phyloP scores from a whole-genome alignment of 768 basidiomycete species.

The Psilocybe azurescens region DNA sequence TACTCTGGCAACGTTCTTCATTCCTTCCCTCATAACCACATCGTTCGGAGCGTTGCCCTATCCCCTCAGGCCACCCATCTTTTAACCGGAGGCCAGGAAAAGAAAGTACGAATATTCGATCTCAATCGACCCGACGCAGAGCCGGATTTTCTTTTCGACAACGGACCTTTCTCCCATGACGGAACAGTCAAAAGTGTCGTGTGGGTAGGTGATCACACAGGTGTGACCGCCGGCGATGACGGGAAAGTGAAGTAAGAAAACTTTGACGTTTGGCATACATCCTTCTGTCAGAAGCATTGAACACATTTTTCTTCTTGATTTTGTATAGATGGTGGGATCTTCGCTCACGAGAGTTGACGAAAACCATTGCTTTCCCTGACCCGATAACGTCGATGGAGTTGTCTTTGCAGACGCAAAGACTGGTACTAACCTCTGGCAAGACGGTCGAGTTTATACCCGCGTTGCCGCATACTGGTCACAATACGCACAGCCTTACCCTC shows the following conservation, averaged over 20 bases:
- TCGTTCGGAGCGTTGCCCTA: constrained; percentile 93
- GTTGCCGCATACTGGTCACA: constrained; percentile 58
- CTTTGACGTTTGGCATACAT: neutral
- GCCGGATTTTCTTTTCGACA: constrained; percentile 76
- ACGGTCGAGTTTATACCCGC: constrained; percentile 91
- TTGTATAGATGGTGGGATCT: constrained; percentile 93
- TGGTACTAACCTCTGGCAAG: constrained; percentile 91
- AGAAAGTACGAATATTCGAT: constrained; percentile 96
- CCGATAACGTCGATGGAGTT: constrained; percentile 96
- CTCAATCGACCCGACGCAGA: constrained; percentile 86
- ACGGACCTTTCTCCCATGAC: constrained; percentile 73
- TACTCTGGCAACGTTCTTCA: constrained; percentile 86
- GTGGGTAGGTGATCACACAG: constrained; percentile 88
- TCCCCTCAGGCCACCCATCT: constrained; percentile 73
- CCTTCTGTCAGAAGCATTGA: constrained; percentile 2
- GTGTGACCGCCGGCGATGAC: constrained; percentile 93
- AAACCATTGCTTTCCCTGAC: constrained; percentile 71
- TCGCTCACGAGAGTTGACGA: constrained; percentile 74
- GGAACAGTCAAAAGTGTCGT: constrained; percentile 93
- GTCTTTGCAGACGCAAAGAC: constrained; percentile 77
- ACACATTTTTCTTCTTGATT: constrained; percentile 20
- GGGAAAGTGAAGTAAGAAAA: constrained; percentile 79
- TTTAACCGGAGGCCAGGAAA: constrained; percentile 95
- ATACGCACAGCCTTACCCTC: constrained; percentile 78
- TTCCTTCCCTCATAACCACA: constrained; percentile 98